Conservation (phyloP, 768 basidiomycete genomes). For the Leccinum variicolor region DNA sequence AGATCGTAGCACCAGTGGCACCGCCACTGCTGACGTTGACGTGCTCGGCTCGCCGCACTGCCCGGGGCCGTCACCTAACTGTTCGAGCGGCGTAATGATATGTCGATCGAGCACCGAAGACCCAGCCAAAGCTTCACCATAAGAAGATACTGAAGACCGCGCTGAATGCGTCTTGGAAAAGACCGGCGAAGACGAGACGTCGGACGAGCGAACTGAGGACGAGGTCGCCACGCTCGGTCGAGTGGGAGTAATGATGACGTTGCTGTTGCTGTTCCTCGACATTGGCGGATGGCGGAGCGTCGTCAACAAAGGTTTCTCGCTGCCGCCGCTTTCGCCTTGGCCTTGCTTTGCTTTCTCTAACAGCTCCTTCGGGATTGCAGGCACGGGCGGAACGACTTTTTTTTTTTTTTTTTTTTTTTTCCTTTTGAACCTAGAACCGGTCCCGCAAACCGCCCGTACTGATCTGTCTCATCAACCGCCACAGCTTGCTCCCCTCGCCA, state of each 20-base stretch:
- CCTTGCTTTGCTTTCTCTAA: conserved; percentile 7
- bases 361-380: conserved; percentile 51
- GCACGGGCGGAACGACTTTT: conserved; percentile 52
- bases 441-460: conserved; percentile 64
- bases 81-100: conserved; percentile 57
- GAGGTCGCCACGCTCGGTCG: conserved; percentile 49
- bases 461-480: conserved; percentile 70
- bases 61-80: conserved; percentile 36
- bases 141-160: conserved; percentile 58
- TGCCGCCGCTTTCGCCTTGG: conserved; percentile 1
- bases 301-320: conserved; percentile 9
- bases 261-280: conserved; percentile 3
- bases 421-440: conserved; percentile 28
- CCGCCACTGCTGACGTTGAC: background rate
- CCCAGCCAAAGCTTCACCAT: conserved; percentile 35
- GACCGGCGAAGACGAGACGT: conserved; percentile 51
- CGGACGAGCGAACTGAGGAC: conserved; percentile 60
- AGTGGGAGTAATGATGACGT: conserved; percentile 9
- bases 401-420: background rate
- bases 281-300: background rate
- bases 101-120: conserved; percentile 41
- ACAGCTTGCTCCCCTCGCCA: conserved; percentile 45
- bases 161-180: conserved; percentile 47
- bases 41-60: background rate
- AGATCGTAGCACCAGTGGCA: conserved; percentile 2